Conservation (phyloP, 2,329 filamentous ascomycete genomes). For the Epichloe coenophiala region DNA sequence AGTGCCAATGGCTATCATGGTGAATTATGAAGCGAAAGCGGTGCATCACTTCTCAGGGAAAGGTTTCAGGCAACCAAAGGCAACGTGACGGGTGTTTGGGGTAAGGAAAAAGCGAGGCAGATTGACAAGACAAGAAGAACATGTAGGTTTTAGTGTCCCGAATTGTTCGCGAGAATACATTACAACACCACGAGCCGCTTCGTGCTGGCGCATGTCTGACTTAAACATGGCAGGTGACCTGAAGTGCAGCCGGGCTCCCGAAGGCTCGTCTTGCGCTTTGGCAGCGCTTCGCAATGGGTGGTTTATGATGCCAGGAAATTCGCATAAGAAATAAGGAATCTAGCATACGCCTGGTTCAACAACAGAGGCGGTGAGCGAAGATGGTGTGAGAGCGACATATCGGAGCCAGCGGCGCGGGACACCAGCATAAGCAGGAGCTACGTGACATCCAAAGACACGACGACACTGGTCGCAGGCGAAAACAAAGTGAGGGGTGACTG, state of each 20-base stretch:
- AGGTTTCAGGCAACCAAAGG: not conserved
- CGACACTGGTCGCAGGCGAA: not conserved
- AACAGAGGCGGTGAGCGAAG: constrained; percentile 6
- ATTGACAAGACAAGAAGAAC: not conserved
- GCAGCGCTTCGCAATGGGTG: not conserved
- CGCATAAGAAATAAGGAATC: constrained; percentile 3
- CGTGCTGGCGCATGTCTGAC: not conserved
- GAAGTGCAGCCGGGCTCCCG: not conserved
- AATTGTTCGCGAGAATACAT: not conserved
- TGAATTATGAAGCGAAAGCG: not conserved
- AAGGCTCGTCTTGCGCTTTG: not conserved
- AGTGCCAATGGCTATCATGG: constrained; percentile 16
- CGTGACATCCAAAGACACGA: not conserved
- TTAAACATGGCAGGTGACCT: constrained; percentile 1
- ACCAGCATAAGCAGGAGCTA: constrained; percentile 2
- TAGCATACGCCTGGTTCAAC: not conserved
- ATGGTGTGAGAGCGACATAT: constrained; percentile 6
- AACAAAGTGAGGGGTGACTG: not conserved
- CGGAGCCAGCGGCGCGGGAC: constrained; percentile 2
- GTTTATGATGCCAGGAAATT: not conserved
- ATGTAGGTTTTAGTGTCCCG: not conserved
- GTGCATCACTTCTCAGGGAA: not conserved
- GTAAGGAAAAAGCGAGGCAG: not conserved
- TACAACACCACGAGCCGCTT: not conserved
- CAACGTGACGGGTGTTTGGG: not conserved